phyloP scores from a whole-genome alignment of 176 grass and related monocot genomes.

The Alopecurus myosuroides region DNA sequence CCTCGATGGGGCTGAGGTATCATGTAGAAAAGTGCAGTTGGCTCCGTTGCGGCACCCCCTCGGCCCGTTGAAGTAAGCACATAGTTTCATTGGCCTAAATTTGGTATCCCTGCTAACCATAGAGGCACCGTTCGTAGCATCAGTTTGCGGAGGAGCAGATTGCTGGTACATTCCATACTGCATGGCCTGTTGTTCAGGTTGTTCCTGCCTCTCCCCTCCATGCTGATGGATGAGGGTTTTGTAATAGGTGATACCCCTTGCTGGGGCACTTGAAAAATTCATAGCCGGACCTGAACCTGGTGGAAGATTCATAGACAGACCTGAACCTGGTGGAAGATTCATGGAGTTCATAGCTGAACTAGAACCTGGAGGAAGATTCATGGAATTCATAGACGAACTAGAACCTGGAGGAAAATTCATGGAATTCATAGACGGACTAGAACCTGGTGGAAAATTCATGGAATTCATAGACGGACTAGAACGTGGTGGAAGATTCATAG shows the following conservation, averaged over 20 bases:
- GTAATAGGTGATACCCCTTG: conserved; percentile 61
- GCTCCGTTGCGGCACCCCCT: conserved; percentile 81
- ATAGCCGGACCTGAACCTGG: neutral
- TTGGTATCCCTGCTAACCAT: conserved; percentile 38
- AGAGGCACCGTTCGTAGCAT: conserved; percentile 21
- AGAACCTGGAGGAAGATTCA: neutral
- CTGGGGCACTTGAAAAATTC: conserved; percentile 22
- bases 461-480: conserved; percentile 7
- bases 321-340: neutral
- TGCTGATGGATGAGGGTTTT: conserved; percentile 87
- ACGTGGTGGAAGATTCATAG: conserved; percentile 11
- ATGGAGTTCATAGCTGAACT: neutral
- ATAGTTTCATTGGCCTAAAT: conserved; percentile 55
- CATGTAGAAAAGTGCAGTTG: conserved; percentile 79
- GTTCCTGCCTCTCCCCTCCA: conserved; percentile 68
- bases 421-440: neutral
- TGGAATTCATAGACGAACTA: neutral
- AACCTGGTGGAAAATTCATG: too few relatives aligned
- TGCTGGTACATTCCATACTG: conserved; percentile 48
- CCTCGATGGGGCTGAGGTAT: conserved; percentile 30
- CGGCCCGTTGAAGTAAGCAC: conserved; percentile 72
- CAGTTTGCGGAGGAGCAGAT: conserved; percentile 17
- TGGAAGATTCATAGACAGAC: neutral
- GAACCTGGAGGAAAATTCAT: neutral
- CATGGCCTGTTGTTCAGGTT: conserved; percentile 17